phyloP scores from a whole-genome alignment of 495 filamentous ascomycete species.

The Physcia stellaris region DNA sequence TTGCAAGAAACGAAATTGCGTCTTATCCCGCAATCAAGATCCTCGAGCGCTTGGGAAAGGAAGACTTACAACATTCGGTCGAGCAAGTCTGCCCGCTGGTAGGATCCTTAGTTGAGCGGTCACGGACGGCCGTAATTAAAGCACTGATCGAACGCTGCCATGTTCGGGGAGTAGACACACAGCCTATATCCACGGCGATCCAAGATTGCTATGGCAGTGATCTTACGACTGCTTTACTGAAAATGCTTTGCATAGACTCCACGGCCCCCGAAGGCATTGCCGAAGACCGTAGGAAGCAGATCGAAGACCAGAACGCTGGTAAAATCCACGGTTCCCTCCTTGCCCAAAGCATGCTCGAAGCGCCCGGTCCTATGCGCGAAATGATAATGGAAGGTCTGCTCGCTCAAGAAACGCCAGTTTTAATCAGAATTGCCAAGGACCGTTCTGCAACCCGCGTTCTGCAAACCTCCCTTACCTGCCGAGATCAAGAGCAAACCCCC shows the following conservation, averaged over 20 bases:
- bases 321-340: slow-evolving; percentile 52
- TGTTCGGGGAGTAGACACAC: slow-evolving; percentile 48
- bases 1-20: slow-evolving; percentile 80
- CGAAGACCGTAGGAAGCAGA: slow-evolving; percentile 22
- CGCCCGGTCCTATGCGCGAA: slow-evolving; percentile 40
- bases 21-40: slow-evolving; percentile 69
- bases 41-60: slow-evolving; percentile 68
- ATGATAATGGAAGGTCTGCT: slow-evolving; percentile 44
- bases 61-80: slow-evolving; percentile 61
- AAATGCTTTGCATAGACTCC: slow-evolving; percentile 39
- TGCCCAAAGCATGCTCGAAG: slow-evolving; percentile 48
- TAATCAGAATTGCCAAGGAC: slow-evolving; percentile 41
- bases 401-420: slow-evolving; percentile 24
- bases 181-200: slow-evolving; percentile 45
- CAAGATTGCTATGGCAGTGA: slow-evolving; percentile 42
- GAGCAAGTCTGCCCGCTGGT: slow-evolving; percentile 56
- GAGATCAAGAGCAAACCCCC: slow-evolving; percentile 35
- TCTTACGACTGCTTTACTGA: slow-evolving; percentile 37
- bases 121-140: slow-evolving; percentile 63
- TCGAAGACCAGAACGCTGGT: slow-evolving; percentile 23
- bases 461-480: slow-evolving; percentile 50
- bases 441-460: slow-evolving; percentile 54
- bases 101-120: slow-evolving; percentile 52
- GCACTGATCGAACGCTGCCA: slow-evolving; percentile 70
- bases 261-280: slow-evolving; percentile 18